Evolutionary conservation across 371 early-diverging fungal genomes (phyloP), one percentile per base, ranked within the genome.

Genomic region (Mortierella sp.): DNA sequence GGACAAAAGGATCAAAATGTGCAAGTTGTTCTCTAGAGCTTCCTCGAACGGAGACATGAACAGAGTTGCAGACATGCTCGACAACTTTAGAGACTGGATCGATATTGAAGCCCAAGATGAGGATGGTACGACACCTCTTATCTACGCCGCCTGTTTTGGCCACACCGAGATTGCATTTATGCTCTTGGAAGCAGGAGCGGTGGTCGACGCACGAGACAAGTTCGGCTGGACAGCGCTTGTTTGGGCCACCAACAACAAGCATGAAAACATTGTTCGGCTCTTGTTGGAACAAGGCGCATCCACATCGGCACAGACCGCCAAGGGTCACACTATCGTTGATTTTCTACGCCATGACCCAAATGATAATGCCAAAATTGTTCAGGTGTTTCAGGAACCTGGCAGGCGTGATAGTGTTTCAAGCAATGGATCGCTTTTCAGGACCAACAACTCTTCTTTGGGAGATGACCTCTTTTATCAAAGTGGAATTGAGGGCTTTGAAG

Each of bases 181-280:
- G 58, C 85, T 97, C 45, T 72, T 97, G 24, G 85, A 86, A 72
- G 88, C 90, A 57, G 95, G 96, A 54, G 96, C 95, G 30, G 84
- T 87, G 60, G 91, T 94, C 40, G 88, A 97, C 83, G 87, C 86
- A 43, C 89, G 90, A 75, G 97, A 97, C 87, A 88, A 91, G 75
- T 88, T 89, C 73, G 98, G 98, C 10, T 98, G 98, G 98, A 93
- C 97, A 6, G 93, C 97, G 20, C 89, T 97, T 51, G 93, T 97
- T 89, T 98, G 98, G 98, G 97, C 98, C 3, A 93, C 94, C 47
- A 94, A 94, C 75, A 97, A 96, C 85, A 91, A 93, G 68, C 93
- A 96, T 86, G 91, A 92, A 70, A 84, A 85, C 22, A 84, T 94
- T 39, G 95, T 94, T 58, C 89, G 90, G 70, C 65, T 94, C 20